A percentile compares a stretch with the other conserved stretches of the same genome.
Conservation (phyloP, 345 rosid genomes). For the Salix exigua region DNA sequence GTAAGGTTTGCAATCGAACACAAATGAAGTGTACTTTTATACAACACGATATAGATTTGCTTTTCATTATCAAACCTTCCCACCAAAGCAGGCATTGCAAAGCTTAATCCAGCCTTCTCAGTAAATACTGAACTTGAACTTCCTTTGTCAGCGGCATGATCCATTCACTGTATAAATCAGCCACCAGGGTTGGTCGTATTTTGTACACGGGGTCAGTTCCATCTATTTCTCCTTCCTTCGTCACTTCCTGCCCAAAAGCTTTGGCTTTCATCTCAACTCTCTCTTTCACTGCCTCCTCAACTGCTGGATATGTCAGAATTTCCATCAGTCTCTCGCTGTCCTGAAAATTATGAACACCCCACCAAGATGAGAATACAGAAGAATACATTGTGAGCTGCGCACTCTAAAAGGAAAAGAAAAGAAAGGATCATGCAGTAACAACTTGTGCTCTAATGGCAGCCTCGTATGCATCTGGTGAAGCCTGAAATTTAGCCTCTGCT, state of each 20-base stretch:
- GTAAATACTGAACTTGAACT: slow-evolving; percentile 60
- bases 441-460: slow-evolving; percentile 72
- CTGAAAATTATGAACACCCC: slow-evolving; percentile 31
- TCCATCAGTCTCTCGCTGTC: slow-evolving; percentile 48
- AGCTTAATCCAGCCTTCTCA: slow-evolving; percentile 52
- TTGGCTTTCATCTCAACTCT: slow-evolving; percentile 69
- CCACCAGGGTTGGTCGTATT: slow-evolving; percentile 53
- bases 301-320: slow-evolving; percentile 47
- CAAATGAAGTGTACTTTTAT: too few species aligned
- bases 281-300: slow-evolving; percentile 57
- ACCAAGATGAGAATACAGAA: not conserved
- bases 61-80: too few species aligned
- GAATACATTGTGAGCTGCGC: not conserved
- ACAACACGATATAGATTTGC: too few species aligned
- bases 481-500: slow-evolving; percentile 85
- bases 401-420: not conserved
- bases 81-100: not conserved
- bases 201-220: slow-evolving; percentile 44
- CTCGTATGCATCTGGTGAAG: slow-evolving; percentile 56
- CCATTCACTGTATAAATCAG: slow-evolving; percentile 49
- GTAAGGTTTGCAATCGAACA: too few species aligned
- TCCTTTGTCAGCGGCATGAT: slow-evolving; percentile 71
- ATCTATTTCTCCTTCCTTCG: not conserved
- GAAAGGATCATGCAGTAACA: not conserved
- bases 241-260: slow-evolving; percentile 50